Evolutionary conservation across 225 moss, liverwort and hornwort genomes (phyloP).

Genomic region (Asterella californica): DNA sequence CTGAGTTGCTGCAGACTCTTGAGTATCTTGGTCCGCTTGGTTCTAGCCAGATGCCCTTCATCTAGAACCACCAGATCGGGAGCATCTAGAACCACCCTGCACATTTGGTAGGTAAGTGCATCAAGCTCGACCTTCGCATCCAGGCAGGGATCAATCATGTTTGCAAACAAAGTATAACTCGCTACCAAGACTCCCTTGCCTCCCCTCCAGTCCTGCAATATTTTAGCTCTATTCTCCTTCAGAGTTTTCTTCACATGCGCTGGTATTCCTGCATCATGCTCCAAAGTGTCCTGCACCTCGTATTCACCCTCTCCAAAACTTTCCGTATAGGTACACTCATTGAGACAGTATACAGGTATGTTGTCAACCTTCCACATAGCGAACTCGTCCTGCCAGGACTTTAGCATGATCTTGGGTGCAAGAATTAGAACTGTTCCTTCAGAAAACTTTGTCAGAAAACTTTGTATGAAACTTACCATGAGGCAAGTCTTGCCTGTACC

Average conservation of each 20-base stretch:
- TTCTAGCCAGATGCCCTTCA: constrained; percentile 80
- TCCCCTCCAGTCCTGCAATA: constrained; percentile 50
- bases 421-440: constrained; percentile 53
- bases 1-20: constrained; percentile 58
- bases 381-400: constrained; percentile 67
- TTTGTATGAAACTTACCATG: constrained; percentile 60
- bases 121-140: constrained; percentile 3
- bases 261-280: constrained; percentile 6
- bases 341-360: constrained; percentile 42
- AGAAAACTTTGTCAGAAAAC: constrained; percentile 54
- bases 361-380: constrained; percentile 68
- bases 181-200: constrained; percentile 66
- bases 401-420: constrained; percentile 70
- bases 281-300: constrained; percentile 5
- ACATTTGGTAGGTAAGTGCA: constrained; percentile 26
- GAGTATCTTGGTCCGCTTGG: constrained; percentile 56
- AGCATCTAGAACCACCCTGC: constrained; percentile 24
- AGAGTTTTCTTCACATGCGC: neutral
- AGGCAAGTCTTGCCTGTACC: constrained; percentile 69
- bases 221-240: constrained; percentile 22
- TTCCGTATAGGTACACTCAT: constrained; percentile 27
- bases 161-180: constrained; percentile 53
- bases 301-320: neutral
- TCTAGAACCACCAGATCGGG: constrained; percentile 77
- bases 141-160: constrained; percentile 45